Conservation (phyloP, 2,329 filamentous ascomycete genomes). For the Sporothrix mexicana region DNA sequence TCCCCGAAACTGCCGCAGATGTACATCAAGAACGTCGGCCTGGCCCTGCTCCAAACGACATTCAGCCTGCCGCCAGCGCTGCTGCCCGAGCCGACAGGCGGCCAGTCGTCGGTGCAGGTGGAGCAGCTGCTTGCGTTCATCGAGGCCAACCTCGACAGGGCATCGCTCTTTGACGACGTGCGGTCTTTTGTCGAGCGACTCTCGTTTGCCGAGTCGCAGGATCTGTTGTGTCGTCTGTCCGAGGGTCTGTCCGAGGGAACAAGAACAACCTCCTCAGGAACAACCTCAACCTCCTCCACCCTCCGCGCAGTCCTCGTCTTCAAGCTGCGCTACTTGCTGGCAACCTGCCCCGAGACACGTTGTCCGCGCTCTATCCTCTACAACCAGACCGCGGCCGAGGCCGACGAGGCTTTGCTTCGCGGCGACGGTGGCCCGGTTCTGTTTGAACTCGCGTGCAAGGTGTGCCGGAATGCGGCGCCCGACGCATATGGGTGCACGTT, state of each 20-base stretch:
- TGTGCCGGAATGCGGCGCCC: conserved; percentile 33
- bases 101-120: conserved; percentile 41
- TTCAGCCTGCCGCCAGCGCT: conserved; percentile 42
- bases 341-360: conserved; percentile 48
- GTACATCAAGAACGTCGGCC: conserved; percentile 46
- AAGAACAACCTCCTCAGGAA: too few relatives aligned
- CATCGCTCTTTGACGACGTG: conserved; percentile 53
- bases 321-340: conserved; percentile 54
- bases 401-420: background rate
- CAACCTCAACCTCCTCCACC: background rate
- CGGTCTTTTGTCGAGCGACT: conserved; percentile 54
- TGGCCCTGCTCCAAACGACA: conserved; percentile 44
- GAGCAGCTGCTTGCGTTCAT: conserved; percentile 45
- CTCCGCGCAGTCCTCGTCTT: conserved; percentile 43
- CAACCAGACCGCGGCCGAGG: background rate
- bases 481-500: conserved; percentile 29
- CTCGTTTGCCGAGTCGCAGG: conserved; percentile 48
- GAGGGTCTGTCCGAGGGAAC: conserved; percentile 5
- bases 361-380: conserved; percentile 18
- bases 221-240: conserved; percentile 45
- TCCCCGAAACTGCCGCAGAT: conserved; percentile 41
- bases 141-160: conserved; percentile 44
- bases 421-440: conserved; percentile 2
- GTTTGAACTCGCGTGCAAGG: conserved; percentile 37
- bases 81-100: conserved; percentile 32